Conservation (phyloP, 192 early-diverging fungal species). For the Coemansia sp. region DNA sequence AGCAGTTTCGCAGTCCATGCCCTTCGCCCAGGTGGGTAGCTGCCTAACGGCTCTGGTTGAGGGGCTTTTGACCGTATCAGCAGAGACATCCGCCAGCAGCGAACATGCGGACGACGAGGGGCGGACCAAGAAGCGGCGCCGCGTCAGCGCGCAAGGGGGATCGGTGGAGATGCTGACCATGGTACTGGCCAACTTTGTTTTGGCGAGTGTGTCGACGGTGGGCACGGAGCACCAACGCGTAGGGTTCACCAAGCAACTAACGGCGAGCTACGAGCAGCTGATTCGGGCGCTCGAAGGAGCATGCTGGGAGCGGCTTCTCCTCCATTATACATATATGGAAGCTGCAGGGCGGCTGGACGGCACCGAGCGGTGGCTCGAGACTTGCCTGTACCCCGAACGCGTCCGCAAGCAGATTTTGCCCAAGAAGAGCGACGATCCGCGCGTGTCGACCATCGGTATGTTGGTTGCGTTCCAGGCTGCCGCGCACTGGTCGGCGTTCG, state of each 20-base stretch:
- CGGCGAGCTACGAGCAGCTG: slow-evolving; percentile 2
- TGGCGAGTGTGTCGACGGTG: slow-evolving; percentile 14
- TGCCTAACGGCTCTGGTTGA: slow-evolving; percentile 12
- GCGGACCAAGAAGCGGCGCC: slow-evolving; percentile 17
- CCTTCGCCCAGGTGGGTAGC: slow-evolving; percentile 19
- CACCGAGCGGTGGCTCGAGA: slow-evolving; percentile 26
- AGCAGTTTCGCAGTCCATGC: slow-evolving; percentile 36
- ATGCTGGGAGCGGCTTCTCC: slow-evolving; percentile 27
- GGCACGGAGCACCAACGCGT: slow-evolving; percentile 37
- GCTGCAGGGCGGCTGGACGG: slow-evolving; percentile 22
- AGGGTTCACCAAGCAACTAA: slow-evolving; percentile 7
- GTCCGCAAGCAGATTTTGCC: slow-evolving; percentile 7
- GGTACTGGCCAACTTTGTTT: slow-evolving; percentile 21
- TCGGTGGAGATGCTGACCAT: slow-evolving; percentile 10
- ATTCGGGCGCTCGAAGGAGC: neutral
- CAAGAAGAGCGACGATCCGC: neutral
- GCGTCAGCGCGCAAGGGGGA: neutral
- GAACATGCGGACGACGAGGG: neutral
- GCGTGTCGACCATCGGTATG: slow-evolving; percentile 10
- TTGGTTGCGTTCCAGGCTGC: slow-evolving; percentile 39
- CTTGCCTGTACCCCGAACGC: slow-evolving; percentile 17
- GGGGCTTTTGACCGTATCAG: slow-evolving; percentile 3
- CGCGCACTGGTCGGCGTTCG: slow-evolving; percentile 28
- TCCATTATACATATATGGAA: slow-evolving; percentile 37
- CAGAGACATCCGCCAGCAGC: neutral